These are phyloP conservation scores for Acacia pycnantha DNA, from an alignment of 331 rosid species.

Conservation along the genomic window DNA sequence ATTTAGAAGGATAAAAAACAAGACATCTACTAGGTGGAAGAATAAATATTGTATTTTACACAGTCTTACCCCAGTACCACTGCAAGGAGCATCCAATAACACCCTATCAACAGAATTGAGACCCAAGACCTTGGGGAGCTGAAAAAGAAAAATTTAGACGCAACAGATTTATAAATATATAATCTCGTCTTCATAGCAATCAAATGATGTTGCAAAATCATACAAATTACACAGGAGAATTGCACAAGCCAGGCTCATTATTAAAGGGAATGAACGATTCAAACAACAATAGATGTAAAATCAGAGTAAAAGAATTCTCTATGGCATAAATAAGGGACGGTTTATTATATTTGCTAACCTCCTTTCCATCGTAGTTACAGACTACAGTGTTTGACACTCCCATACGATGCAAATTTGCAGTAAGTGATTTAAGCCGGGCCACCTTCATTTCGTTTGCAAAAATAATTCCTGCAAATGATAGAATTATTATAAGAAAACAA, in stretches of 20 bases:
- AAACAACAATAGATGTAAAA: background rate
- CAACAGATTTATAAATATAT: slow-evolving; percentile 4
- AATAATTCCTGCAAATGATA: slow-evolving; percentile 57
- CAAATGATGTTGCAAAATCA: background rate
- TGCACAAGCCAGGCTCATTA: background rate
- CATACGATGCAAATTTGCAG: slow-evolving; percentile 92
- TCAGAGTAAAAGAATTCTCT: background rate
- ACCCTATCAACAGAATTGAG: slow-evolving; percentile 76
- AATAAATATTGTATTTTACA: background rate
- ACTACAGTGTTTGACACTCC: slow-evolving; percentile 93
- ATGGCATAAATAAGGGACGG: background rate
- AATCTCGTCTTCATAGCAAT: background rate
- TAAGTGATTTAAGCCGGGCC: slow-evolving; percentile 84
- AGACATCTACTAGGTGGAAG: background rate
- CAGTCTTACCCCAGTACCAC: slow-evolving; percentile 93
- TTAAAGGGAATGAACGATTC: background rate
- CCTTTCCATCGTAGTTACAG: slow-evolving; percentile 86
- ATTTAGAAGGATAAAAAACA: background rate
- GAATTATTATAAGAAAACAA: slow-evolving; percentile 5
- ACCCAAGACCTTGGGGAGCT: slow-evolving; percentile 93
- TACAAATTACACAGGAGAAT: background rate
- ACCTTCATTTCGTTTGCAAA: slow-evolving; percentile 93
- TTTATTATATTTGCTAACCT: slow-evolving; percentile 52
- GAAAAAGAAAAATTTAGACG: slow-evolving; percentile 27
- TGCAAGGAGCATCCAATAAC: slow-evolving; percentile 96